Evolutionary conservation across 148 eudicot species (phyloP).

Genomic region (Nyssa sinensis): DNA sequence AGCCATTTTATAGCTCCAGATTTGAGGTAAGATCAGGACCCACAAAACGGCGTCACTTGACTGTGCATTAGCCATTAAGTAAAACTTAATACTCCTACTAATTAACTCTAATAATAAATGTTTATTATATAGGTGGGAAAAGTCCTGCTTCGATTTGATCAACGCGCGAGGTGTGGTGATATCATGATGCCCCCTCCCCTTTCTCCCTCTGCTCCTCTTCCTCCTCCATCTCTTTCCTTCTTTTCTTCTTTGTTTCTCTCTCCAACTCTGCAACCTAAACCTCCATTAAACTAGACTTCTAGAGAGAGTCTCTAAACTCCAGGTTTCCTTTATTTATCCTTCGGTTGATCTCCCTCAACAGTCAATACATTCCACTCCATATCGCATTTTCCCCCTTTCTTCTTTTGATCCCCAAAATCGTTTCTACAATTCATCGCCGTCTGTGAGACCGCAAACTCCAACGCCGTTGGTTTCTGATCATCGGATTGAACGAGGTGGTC

Average conservation of each 20-base stretch:
- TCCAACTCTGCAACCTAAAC: slow-evolving; percentile 2
- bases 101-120: too few species aligned
- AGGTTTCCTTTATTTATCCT: neutral
- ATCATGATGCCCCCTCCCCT: slow-evolving; percentile 12
- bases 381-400: neutral
- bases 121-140: neutral
- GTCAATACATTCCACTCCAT: too few species aligned
- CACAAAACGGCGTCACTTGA: too few species aligned
- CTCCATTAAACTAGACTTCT: slow-evolving; percentile 7
- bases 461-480: neutral
- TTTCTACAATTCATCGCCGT: neutral
- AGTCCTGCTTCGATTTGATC: slow-evolving; percentile 13
- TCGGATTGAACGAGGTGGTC: neutral
- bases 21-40: too few species aligned
- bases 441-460: neutral
- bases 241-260: slow-evolving; percentile 5
- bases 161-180: neutral
- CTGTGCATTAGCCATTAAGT: too few species aligned
- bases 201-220: neutral
- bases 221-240: neutral
- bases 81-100: too few species aligned
- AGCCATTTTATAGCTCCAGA: too few species aligned
- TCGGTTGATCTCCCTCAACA: neutral
- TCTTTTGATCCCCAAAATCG: neutral
- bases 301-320: neutral